A percentile compares a stretch with the other conserved stretches of the same genome.
Evolutionary conservation across 2,329 filamentous ascomycete species (phyloP).

Genomic region (Elsinoe batatas): DNA sequence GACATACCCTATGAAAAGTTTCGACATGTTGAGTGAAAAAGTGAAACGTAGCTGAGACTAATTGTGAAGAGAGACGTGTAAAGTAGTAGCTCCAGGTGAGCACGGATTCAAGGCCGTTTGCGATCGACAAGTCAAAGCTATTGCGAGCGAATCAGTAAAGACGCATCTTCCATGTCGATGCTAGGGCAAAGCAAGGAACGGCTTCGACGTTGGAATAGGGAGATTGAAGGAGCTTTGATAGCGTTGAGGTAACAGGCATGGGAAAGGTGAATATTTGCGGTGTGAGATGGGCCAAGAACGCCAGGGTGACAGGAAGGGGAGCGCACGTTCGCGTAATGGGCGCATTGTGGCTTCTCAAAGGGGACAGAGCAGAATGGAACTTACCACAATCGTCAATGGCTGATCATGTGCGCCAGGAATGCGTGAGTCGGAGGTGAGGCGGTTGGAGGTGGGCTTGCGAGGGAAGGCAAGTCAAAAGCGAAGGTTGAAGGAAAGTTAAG

Average conservation of each 20-base stretch:
- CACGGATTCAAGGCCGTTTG: background rate
- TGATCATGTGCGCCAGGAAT: background rate
- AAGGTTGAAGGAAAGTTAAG: background rate
- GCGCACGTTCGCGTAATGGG: conserved; percentile 3
- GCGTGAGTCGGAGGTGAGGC: background rate
- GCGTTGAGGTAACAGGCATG: conserved; percentile 1
- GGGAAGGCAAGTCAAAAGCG: conserved; percentile 3
- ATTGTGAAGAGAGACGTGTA: background rate
- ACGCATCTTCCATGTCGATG: background rate
- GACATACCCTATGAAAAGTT: conserved; percentile 82
- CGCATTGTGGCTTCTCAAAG: conserved; percentile 1
- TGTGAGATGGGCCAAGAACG: conserved; percentile 8
- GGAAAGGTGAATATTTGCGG: conserved; percentile 9
- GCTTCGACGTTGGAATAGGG: conserved; percentile 7
- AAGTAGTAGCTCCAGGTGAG: background rate
- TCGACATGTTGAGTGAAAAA: conserved; percentile 55
- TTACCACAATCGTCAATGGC: background rate
- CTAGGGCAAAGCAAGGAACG: conserved; percentile 3
- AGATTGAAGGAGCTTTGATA: background rate
- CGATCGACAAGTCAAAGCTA: conserved; percentile 2
- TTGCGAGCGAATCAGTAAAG: conserved; percentile 3
- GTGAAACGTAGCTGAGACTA: background rate
- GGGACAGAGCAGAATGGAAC: background rate
- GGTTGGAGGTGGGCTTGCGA: background rate
- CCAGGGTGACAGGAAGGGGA: background rate